Conservation (phyloP, 257 asterid species). For the Verbena officinalis region DNA sequence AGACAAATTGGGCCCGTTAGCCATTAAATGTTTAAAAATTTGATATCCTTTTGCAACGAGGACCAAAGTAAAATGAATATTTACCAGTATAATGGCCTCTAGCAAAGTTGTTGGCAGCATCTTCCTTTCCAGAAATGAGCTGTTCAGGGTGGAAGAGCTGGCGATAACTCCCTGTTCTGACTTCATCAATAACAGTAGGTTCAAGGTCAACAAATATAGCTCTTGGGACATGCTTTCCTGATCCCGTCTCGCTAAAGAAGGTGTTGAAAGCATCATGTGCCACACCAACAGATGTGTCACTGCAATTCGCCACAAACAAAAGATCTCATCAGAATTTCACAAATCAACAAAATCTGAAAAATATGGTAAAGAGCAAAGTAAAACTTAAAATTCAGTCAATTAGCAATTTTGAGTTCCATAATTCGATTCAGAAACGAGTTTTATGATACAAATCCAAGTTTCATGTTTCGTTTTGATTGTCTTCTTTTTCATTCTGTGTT, state of each 20-base stretch:
- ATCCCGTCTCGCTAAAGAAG: constrained; percentile 89
- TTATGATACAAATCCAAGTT: background rate
- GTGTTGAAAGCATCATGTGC: constrained; percentile 91
- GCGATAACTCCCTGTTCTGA: constrained; percentile 76
- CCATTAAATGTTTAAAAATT: background rate
- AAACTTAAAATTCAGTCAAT: background rate
- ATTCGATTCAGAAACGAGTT: background rate
- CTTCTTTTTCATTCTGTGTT: background rate
- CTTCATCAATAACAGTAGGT: constrained; percentile 91
- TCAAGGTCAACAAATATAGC: constrained; percentile 92
- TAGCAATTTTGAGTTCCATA: background rate
- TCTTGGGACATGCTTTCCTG: constrained; percentile 91
- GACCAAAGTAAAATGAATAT: background rate
- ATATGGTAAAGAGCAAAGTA: background rate
- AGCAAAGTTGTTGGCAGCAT: constrained; percentile 92
- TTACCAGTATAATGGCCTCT: constrained; percentile 91
- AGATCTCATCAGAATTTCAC: constrained; percentile 15
- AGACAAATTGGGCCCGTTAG: background rate
- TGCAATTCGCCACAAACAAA: constrained; percentile 42
- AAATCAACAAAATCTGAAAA: background rate
- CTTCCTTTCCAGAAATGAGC: constrained; percentile 95
- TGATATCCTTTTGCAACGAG: background rate
- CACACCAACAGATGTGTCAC: constrained; percentile 67
- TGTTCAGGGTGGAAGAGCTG: constrained; percentile 97
- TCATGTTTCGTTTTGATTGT: background rate